Percentiles rank a stretch among this genome's conserved stretches.
Evolutionary conservation across 2,329 filamentous ascomycete genomes (phyloP).

Genomic region (Sarocladiaceae sp.): DNA sequence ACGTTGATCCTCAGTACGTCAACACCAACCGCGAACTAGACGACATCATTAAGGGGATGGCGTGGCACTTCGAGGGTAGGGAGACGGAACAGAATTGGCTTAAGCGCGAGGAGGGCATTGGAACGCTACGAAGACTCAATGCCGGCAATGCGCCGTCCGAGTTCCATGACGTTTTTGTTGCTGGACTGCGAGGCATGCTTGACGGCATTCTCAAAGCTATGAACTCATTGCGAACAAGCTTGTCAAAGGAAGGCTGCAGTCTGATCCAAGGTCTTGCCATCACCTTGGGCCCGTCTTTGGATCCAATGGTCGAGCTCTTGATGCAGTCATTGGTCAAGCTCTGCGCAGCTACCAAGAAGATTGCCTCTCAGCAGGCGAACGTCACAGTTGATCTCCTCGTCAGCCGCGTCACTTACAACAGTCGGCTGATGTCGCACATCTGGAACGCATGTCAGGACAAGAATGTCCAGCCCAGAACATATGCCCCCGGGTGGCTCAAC

Average conservation of each 20-base stretch:
- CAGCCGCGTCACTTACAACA: slow-evolving; percentile 72
- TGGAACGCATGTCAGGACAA: slow-evolving; percentile 84
- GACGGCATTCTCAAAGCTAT: slow-evolving; percentile 87
- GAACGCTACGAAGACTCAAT: slow-evolving; percentile 71
- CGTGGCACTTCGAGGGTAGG: slow-evolving; percentile 75
- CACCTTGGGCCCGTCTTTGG: slow-evolving; percentile 71
- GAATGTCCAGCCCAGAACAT: slow-evolving; percentile 81
- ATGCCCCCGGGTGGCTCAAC: slow-evolving; percentile 77
- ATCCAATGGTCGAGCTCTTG: slow-evolving; percentile 84
- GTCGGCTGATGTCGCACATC: slow-evolving; percentile 80
- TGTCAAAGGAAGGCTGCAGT: slow-evolving; percentile 81
- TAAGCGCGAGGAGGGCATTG: slow-evolving; percentile 75
- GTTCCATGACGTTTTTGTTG: slow-evolving; percentile 66
- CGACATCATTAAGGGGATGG: slow-evolving; percentile 79
- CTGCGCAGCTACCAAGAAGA: slow-evolving; percentile 87
- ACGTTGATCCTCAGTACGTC: slow-evolving; percentile 76
- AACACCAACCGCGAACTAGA: slow-evolving; percentile 86
- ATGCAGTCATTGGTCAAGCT: slow-evolving; percentile 89
- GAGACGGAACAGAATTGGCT: slow-evolving; percentile 92
- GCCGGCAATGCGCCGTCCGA: slow-evolving; percentile 81
- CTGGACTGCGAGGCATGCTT: slow-evolving; percentile 66
- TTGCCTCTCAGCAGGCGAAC: slow-evolving; percentile 80
- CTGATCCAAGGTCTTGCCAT: slow-evolving; percentile 81
- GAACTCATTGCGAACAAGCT: slow-evolving; percentile 80
- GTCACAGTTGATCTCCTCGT: slow-evolving; percentile 76